A percentile compares a stretch with the other conserved stretches of the same genome.
Evolutionary conservation across 2,329 filamentous ascomycete species (phyloP).

Genomic region (Penicillium sumatraense): DNA sequence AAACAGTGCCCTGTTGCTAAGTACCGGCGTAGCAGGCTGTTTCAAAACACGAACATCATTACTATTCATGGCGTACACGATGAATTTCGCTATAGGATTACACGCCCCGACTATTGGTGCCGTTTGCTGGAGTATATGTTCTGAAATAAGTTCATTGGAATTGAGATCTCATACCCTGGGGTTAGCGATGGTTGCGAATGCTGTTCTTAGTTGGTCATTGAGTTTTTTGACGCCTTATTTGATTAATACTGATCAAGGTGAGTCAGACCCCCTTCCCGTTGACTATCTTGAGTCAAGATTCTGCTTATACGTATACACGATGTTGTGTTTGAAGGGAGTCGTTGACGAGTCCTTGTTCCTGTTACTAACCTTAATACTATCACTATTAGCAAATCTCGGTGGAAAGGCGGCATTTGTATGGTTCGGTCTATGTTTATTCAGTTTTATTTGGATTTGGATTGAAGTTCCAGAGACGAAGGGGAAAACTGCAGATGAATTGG

Average conservation of each 20-base stretch:
- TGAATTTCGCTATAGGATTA: slow-evolving; percentile 8
- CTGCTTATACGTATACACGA: too few relatives aligned
- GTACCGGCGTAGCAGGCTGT: slow-evolving; percentile 1
- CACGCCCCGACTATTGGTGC: slow-evolving; percentile 6
- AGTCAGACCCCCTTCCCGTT: neutral
- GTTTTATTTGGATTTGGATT: slow-evolving; percentile 8
- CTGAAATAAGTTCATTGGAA: slow-evolving; percentile 8
- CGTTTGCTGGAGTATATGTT: slow-evolving; percentile 8
- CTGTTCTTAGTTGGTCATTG: slow-evolving; percentile 8
- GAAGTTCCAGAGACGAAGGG: slow-evolving; percentile 4
- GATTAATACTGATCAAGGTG: slow-evolving; percentile 6
- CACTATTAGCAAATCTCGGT: slow-evolving; percentile 5
- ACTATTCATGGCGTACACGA: slow-evolving; percentile 4
- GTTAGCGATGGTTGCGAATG: slow-evolving; percentile 8
- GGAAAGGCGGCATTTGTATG: slow-evolving; percentile 8
- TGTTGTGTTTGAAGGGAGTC: neutral
- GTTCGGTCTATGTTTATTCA: slow-evolving; percentile 5
- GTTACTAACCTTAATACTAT: too few relatives aligned
- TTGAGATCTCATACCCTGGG: slow-evolving; percentile 6
- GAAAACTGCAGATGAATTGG: neutral
- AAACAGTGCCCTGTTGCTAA: neutral
- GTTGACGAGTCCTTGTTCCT: too few relatives aligned
- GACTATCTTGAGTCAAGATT: neutral
- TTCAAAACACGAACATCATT: neutral
- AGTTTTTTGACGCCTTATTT: slow-evolving; percentile 5